phyloP scores from a whole-genome alignment of 1,284 basidiomycete species.

The Leccinum pachyderme region DNA sequence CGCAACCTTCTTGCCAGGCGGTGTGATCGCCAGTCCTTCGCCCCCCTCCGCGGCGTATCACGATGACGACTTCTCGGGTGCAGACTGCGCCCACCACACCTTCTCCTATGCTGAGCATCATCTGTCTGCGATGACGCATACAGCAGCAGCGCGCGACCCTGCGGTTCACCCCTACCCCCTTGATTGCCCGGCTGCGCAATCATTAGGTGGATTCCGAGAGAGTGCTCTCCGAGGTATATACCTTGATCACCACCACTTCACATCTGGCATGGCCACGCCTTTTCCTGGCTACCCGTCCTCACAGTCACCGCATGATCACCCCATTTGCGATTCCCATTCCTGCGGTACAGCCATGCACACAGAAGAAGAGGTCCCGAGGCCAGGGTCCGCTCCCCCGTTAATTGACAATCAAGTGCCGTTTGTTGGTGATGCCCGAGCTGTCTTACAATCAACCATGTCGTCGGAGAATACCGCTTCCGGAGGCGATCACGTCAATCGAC shows the following conservation, averaged over 20 bases:
- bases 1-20: slow-evolving; percentile 14
- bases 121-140: slow-evolving; percentile 17
- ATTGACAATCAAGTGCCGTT: slow-evolving; percentile 31
- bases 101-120: slow-evolving; percentile 19
- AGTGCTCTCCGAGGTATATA: slow-evolving; percentile 17
- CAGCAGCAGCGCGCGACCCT: slow-evolving; percentile 10
- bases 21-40: slow-evolving; percentile 22
- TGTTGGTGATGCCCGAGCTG: slow-evolving; percentile 27
- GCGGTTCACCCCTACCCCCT: slow-evolving; percentile 10
- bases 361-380: slow-evolving; percentile 21
- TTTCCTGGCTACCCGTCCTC: slow-evolving; percentile 32
- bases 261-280: slow-evolving; percentile 30
- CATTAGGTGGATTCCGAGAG: slow-evolving; percentile 20
- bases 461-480: slow-evolving; percentile 12
- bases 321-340: slow-evolving; percentile 22
- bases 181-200: slow-evolving; percentile 24
- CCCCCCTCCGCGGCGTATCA: slow-evolving; percentile 26
- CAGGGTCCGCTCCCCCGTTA: slow-evolving; percentile 32
- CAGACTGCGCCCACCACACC: slow-evolving; percentile 12
- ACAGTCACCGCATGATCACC: slow-evolving; percentile 32
- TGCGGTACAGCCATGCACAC: slow-evolving; percentile 22
- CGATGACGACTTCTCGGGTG: slow-evolving; percentile 21
- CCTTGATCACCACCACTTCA: slow-evolving; percentile 23
- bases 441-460: slow-evolving; percentile 5
- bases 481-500: slow-evolving; percentile 18